phyloP scores from a whole-genome alignment of 305 asterid genomes.

The Rubia tinctorum region DNA sequence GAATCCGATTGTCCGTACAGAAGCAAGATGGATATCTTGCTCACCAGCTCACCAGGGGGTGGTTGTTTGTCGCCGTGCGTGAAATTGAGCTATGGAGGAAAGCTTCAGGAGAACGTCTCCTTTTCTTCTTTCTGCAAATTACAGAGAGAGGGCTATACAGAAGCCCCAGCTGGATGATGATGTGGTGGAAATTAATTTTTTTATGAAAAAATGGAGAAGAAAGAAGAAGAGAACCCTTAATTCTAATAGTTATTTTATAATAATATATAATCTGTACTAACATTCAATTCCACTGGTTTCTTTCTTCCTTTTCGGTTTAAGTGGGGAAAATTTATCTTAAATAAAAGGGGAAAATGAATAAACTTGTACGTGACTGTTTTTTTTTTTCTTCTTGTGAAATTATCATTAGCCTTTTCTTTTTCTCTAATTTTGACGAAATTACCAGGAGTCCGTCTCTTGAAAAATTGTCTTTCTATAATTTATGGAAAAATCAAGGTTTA shows the following conservation, averaged over 20 bases:
- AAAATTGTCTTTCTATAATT: too few species aligned
- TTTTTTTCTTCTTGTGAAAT: neutral
- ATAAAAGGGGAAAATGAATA: neutral
- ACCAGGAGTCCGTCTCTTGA: too few species aligned
- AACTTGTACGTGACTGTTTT: neutral
- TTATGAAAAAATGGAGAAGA: neutral
- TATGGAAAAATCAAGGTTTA: too few species aligned
- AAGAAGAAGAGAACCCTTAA: constrained; percentile 12
- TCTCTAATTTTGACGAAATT: neutral
- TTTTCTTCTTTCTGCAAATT: neutral
- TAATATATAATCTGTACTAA: neutral
- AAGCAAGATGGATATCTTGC: constrained; percentile 12
- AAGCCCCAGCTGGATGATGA: constrained; percentile 6
- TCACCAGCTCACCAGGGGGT: constrained; percentile 6
- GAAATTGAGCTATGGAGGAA: neutral
- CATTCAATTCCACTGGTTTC: neutral
- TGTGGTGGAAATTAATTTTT: neutral
- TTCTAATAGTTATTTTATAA: neutral
- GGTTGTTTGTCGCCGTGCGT: neutral
- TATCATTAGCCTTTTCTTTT: neutral
- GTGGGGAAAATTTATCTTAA: neutral
- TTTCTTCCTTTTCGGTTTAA: neutral
- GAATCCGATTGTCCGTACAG: neutral
- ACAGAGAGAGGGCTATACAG: constrained; percentile 29
- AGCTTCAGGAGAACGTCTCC: neutral